Conservation (phyloP, 2,329 filamentous ascomycete species). For the Xylariaceae sp. region DNA sequence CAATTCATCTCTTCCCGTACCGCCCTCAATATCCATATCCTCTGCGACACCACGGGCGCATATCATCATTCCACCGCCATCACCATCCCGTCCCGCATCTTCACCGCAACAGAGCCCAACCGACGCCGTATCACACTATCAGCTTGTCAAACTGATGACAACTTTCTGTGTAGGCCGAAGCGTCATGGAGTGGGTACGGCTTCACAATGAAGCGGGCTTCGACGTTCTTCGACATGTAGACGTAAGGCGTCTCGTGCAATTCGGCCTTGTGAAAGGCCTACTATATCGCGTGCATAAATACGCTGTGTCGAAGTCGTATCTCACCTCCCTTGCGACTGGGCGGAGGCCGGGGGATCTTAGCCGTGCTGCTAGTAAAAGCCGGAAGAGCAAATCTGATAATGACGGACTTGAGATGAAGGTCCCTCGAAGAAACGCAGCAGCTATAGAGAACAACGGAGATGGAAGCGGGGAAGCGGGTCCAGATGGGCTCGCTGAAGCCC, state of each 20-base stretch:
- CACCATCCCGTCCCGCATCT: constrained; percentile 3
- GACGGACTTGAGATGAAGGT: constrained; percentile 18
- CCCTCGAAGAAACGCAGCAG: background rate
- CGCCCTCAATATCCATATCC: background rate
- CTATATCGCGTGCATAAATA: constrained; percentile 93
- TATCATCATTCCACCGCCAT: background rate
- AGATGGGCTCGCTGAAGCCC: constrained; percentile 12
- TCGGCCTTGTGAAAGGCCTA: constrained; percentile 92
- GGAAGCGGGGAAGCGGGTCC: constrained; percentile 14
- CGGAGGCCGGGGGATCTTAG: constrained; percentile 34
- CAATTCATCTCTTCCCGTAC: background rate
- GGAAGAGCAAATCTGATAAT: constrained; percentile 3
- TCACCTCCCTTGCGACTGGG: constrained; percentile 55
- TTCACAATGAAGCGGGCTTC: constrained; percentile 65
- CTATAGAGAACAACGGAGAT: constrained; percentile 9
- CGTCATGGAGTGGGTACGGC: constrained; percentile 82
- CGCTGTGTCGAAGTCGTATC: constrained; percentile 66
- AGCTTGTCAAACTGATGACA: constrained; percentile 80
- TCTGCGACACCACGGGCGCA: background rate
- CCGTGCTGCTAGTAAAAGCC: constrained; percentile 18
- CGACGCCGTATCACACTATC: constrained; percentile 45
- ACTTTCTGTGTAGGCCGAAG: constrained; percentile 78
- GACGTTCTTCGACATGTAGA: constrained; percentile 75
- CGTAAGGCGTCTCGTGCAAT: constrained; percentile 87
- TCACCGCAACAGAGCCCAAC: background rate